Base-by-base conservation (phyloP, 345 rosid genomes). In the Eucalyptus pumila region DNA sequence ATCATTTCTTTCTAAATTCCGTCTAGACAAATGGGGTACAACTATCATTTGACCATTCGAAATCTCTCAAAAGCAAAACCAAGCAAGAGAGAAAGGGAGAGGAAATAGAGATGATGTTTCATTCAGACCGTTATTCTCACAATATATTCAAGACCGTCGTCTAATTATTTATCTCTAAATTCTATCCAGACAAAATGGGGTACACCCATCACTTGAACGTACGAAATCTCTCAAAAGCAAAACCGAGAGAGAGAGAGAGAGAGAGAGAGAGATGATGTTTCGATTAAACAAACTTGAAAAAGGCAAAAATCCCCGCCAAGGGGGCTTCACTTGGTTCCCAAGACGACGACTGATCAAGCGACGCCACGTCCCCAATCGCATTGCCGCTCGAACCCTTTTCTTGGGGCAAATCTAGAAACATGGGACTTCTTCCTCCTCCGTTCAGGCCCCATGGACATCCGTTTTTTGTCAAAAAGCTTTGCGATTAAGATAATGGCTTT, bases 391-490 rank as follows among this genome's bases (percentile, higher is more conserved):
- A 62, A 30, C 34, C 69, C 69, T 30, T 62, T 30, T 6, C 62
- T 24, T 12, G 69, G 34, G 32, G 69, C 69, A 32, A 85, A 11
- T 19, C 62, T 47, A 42, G 54, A 69, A 69, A 47, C 51, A 23
- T 87, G 48, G 14, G 62, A 67, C 88, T 87, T 51, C 56, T 86
- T 14, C 17, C 76, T n/a, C 9, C 37, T 56, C 69, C 34, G 86
- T 88, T 88, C 89, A 88, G 80, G 89, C 86, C 86, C 89, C 89
- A 52, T 88, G 89, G 89, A 88, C 89, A 80, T 40, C 83, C 9
- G 30, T 4, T 56, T 81, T 50, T 50, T 17, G 49, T 19, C 30
- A 67, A 80, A 80, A 81, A 54, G 87, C 80, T 81, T 81, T 48
- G 51, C 56, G 0, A 40, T 76, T 76, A 54, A n/a, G 85, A 65